phyloP scores from a whole-genome alignment of 352 stramenopile species.

The Globisporangium recalcitrans region DNA sequence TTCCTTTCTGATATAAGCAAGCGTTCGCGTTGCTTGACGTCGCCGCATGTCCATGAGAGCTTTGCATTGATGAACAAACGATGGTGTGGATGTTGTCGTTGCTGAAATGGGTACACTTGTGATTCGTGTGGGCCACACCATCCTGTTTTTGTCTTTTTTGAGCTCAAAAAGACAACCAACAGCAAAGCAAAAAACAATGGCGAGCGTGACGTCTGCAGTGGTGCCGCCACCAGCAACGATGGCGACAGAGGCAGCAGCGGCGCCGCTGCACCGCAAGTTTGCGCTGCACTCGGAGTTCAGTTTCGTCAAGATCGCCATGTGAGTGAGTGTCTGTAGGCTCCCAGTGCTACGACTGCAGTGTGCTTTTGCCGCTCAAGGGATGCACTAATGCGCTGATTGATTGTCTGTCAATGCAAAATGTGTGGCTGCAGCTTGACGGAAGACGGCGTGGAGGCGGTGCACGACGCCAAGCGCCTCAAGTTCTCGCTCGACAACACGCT shows the following conservation, averaged over 20 bases:
- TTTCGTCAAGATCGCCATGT: slow-evolving; percentile 71
- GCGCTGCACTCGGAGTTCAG: slow-evolving; percentile 39
- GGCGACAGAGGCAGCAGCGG: not conserved
- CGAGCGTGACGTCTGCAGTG: not conserved
- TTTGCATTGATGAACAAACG: too few relatives aligned
- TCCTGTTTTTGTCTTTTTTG: not conserved
- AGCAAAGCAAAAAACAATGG: slow-evolving; percentile 3
- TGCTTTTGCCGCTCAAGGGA: too few relatives aligned
- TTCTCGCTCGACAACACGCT: slow-evolving; percentile 69
- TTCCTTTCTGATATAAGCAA: not conserved
- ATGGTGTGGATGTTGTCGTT: too few relatives aligned
- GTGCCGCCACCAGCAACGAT: not conserved
- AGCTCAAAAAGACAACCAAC: not conserved
- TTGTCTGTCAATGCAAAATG: not conserved
- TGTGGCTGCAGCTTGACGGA: slow-evolving; percentile 41
- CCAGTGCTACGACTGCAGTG: not conserved
- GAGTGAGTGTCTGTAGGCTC: slow-evolving; percentile 12
- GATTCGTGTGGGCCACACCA: not conserved
- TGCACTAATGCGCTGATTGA: slow-evolving; percentile 1
- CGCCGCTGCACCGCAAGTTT: slow-evolving; percentile 67
- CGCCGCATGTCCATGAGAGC: not conserved
- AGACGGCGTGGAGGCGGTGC: slow-evolving; percentile 28
- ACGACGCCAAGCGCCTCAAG: slow-evolving; percentile 62
- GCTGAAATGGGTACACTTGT: slow-evolving; percentile 1
- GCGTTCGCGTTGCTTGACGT: not conserved